A percentile compares a stretch with the other conserved stretches of the same genome.
Evolutionary conservation across 805 yeast genomes (phyloP).

Genomic region (Yamadazyma phyllophila): DNA sequence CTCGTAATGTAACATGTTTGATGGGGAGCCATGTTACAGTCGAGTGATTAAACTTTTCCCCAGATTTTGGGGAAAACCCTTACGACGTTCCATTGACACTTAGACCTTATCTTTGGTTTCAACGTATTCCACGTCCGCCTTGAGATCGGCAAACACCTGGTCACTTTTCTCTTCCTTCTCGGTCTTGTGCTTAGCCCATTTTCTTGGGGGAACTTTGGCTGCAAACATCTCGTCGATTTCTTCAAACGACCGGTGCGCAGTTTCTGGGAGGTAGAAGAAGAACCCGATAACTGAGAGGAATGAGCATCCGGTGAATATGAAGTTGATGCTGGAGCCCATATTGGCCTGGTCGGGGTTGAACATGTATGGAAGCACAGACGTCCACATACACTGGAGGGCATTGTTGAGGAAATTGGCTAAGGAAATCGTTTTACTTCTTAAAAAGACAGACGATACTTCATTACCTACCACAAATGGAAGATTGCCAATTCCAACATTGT

Average conservation of each 20-base stretch:
- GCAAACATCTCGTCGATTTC: slow-evolving; percentile 18
- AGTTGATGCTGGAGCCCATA: slow-evolving; percentile 45
- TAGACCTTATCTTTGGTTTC: not conserved
- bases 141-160: not conserved
- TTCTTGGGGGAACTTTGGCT: slow-evolving; percentile 22
- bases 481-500: slow-evolving; percentile 12
- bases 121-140: not conserved
- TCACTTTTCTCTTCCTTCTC: slow-evolving; percentile 1
- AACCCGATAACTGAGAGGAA: slow-evolving; percentile 5
- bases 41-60: not conserved
- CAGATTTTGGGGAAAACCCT: not conserved
- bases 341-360: slow-evolving; percentile 32
- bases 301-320: slow-evolving; percentile 36
- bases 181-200: slow-evolving; percentile 23
- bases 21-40: not conserved
- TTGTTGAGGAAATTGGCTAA: slow-evolving; percentile 12
- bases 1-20: not conserved
- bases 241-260: slow-evolving; percentile 13
- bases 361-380: slow-evolving; percentile 19
- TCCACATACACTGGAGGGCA: slow-evolving; percentile 13
- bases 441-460: slow-evolving; percentile 15
- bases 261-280: slow-evolving; percentile 13
- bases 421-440: slow-evolving; percentile 19
- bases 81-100: not conserved
- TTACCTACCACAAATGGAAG: slow-evolving; percentile 9